Evolutionary conservation across 495 filamentous ascomycete genomes (phyloP), one percentile per base, ranked within the genome.

Genomic region (Xylaria telfairii): DNA sequence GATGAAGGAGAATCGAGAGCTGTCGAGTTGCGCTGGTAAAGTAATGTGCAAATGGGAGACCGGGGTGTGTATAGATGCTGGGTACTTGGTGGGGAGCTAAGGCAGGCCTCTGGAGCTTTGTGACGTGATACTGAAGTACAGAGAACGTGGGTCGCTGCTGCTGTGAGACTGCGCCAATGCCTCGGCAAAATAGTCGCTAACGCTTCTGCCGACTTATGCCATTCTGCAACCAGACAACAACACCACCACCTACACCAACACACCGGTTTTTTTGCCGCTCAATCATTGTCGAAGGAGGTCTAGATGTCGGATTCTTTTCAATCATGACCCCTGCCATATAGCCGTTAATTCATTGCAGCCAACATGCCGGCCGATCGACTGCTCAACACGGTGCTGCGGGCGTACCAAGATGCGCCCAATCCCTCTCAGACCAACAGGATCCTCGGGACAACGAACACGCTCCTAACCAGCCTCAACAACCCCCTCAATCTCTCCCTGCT

Each of bases 401-500:
- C 81, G 57, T 87, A 82, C 80, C 85, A 86, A 73, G 80, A 81
- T 62, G 73, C 81, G 30, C 83, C 86, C 68, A 81, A 87, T 77
- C 81, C 82, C 61, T 76, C 77, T 44, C 81, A 82, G 65, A 87
- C 83, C 49, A 78, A 83, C 69, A 82, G 82, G 74, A 87, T 99
- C 67, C 90, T 96, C 71, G 89, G 87, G 59, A 95, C 92, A 46
- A 93, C 95, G 19, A 90, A 92, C 34, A 90, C 92, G 32, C 89
- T 99, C 34, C 84, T 99, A 30, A 91, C 93, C 26, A 88, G 90
- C 41, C 89, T 99, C 47, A 90, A 89, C 42, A 99, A 99, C 73
- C 96, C 95, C 13, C 85, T 97, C 42, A 99, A 99, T 74, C 80
- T 97, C 73, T 93, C 92, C 10, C 87, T 99, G 4, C 89, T 99